Conservation (phyloP, 805 yeast species). For the Suhomyces sp. region DNA sequence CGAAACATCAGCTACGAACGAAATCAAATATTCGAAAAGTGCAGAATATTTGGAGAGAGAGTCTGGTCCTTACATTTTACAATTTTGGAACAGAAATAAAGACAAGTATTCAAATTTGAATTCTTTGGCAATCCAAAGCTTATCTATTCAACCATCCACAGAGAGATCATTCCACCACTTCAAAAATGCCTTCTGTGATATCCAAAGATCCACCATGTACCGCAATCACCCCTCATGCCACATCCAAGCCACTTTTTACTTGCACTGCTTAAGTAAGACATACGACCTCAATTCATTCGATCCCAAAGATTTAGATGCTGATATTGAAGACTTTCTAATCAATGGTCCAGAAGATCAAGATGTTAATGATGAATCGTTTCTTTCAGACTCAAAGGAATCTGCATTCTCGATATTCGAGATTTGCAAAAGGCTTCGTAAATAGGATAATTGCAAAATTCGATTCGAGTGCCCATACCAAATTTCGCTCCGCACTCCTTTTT, state of each 20-base stretch:
- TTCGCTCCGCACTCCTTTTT: conserved; percentile 8
- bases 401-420: conserved; percentile 1
- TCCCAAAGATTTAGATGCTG: conserved; percentile 15
- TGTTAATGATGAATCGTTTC: not conserved
- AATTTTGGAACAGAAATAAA: conserved; percentile 21
- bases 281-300: conserved; percentile 18
- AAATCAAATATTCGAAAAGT: conserved; percentile 11
- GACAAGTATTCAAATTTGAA: conserved; percentile 18
- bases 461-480: conserved; percentile 4
- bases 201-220: conserved; percentile 9
- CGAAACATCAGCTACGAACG: conserved; percentile 22
- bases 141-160: conserved; percentile 19
- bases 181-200: conserved; percentile 13
- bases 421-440: conserved; percentile 1
- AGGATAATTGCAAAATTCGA: not conserved
- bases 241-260: conserved; percentile 16
- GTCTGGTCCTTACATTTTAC: conserved; percentile 14
- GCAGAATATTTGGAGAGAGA: conserved; percentile 14
- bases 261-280: conserved; percentile 14
- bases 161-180: conserved; percentile 15
- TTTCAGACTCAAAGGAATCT: conserved; percentile 1
- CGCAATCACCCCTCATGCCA: conserved; percentile 11
- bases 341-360: not conserved
- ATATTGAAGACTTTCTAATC: conserved; percentile 15
- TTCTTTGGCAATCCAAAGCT: conserved; percentile 11